Evolutionary conservation across 768 basidiomycete genomes (phyloP), one percentile per base, ranked within the genome.

Genomic region (Cystobasidium onofrii): DNA sequence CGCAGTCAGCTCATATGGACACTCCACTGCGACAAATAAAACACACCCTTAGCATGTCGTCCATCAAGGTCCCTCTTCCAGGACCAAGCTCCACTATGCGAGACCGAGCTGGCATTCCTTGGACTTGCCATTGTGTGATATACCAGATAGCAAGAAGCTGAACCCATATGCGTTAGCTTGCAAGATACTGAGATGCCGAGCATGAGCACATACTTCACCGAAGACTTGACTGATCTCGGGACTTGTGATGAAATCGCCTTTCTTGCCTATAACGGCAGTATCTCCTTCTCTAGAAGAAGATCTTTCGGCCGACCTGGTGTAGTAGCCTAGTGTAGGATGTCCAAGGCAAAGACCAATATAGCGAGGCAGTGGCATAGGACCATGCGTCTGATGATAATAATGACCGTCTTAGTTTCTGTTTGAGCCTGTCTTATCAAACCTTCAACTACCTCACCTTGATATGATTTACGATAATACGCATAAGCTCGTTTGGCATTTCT

Each of bases 211-310:
- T 79, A 93, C 95, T 87, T 99, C 95, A 74, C 96, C 96, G 80
- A 98, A 98, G 0, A 91, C 87, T 80, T 97, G 93, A 77, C 87
- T 90, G 66, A 99, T 97, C 81, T 99, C 96, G 1, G 95, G 96
- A 77, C 90, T 92, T 13, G 96, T 99, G 25, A 90, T 89, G 79
- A 98, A 99, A 83, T 99, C 96, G 4, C 96, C 96, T 50, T 85
- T 84, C 0, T 86, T 76, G 15, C 96, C 96, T 78, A 99, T 91
- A 1, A 98, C 88, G 20, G 61, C 70, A 23, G 52, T 31, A 52
- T 64, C 50, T 31, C 39, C 29, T 25, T 65, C 29, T 27, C 31
- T 54, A 23, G 27, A 18, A n/a, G 27, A 43, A 3, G 31, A 41
- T 41, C 55, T 9, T 52, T 86, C 84, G 1, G 67, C 78, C 1